A percentile compares a stretch with the other conserved stretches of the same genome.
Evolutionary conservation across 768 basidiomycete genomes (phyloP).

Genomic region (Rhodocollybia butyracea): DNA sequence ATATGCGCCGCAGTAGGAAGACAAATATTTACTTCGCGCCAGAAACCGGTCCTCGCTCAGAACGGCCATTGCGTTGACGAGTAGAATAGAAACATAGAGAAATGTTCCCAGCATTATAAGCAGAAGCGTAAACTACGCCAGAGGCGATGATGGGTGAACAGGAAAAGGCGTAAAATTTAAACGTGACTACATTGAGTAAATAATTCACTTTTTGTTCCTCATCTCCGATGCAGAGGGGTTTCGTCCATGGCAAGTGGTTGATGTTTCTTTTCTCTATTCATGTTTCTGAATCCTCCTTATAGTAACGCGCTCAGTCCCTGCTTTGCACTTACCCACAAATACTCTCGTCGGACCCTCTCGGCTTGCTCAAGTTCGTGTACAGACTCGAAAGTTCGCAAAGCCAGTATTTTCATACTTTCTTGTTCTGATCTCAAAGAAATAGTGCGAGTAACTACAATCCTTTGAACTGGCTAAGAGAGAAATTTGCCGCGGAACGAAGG

Average conservation of each 20-base stretch:
- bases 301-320: slow-evolving; percentile 4
- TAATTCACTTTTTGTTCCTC: slow-evolving; percentile 7
- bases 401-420: not conserved
- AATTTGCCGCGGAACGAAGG: slow-evolving; percentile 46
- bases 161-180: slow-evolving; percentile 8
- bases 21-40: slow-evolving; percentile 66
- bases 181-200: slow-evolving; percentile 16
- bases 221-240: slow-evolving; percentile 9
- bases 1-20: no score
- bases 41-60: slow-evolving; percentile 96
- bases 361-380: slow-evolving; percentile 20
- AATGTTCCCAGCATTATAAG: slow-evolving; percentile 55
- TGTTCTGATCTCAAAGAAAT: not conserved
- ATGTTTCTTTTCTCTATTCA: not conserved
- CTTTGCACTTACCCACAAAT: not conserved
- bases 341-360: slow-evolving; percentile 6
- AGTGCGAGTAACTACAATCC: slow-evolving; percentile 55
- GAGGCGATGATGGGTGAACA: slow-evolving; percentile 3
- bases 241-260: slow-evolving; percentile 7
- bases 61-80: slow-evolving; percentile 94
- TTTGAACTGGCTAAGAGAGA: slow-evolving; percentile 61
- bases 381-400: slow-evolving; percentile 40
- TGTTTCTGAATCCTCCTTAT: not conserved
- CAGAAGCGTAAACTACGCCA: not conserved
- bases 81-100: slow-evolving; percentile 80